These are phyloP conservation scores for Gonapodya prolifera DNA, from an alignment of 192 early-diverging fungal genomes.

Conservation along the genomic window DNA sequence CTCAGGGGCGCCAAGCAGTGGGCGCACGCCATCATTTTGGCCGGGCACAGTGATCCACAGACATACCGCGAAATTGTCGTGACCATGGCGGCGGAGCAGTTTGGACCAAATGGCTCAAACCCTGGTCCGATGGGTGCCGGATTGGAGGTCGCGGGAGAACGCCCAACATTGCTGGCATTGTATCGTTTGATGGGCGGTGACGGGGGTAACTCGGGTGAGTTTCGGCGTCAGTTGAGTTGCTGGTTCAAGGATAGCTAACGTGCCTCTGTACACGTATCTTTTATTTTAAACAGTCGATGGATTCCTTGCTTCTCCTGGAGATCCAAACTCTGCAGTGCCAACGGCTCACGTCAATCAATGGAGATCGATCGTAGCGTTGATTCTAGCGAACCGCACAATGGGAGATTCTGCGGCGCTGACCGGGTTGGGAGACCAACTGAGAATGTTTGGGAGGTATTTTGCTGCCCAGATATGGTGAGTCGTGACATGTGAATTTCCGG, in stretches of 20 bases:
- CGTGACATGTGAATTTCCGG: slow-evolving; percentile 5
- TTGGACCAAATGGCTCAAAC: slow-evolving; percentile 12
- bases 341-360: slow-evolving; percentile 41
- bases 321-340: slow-evolving; percentile 11
- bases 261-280: slow-evolving; percentile 9
- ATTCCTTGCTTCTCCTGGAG: slow-evolving; percentile 17
- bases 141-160: slow-evolving; percentile 19
- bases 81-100: slow-evolving; percentile 47
- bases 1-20: slow-evolving; percentile 48
- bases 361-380: slow-evolving; percentile 59
- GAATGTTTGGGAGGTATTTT: slow-evolving; percentile 28
- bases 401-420: slow-evolving; percentile 57
- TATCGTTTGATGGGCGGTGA: slow-evolving; percentile 18
- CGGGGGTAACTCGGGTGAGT: background rate
- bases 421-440: slow-evolving; percentile 64
- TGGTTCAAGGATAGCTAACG: slow-evolving; percentile 7
- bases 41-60: slow-evolving; percentile 72
- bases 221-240: slow-evolving; percentile 14
- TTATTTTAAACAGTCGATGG: slow-evolving; percentile 12
- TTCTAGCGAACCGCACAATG: slow-evolving; percentile 73
- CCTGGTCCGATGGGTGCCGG: slow-evolving; percentile 15
- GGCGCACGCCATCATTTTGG: slow-evolving; percentile 83
- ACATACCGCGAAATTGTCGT: slow-evolving; percentile 67
- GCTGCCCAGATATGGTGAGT: slow-evolving; percentile 74
- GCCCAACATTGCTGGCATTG: slow-evolving; percentile 23